phyloP scores from a whole-genome alignment of 805 yeast species.

The Saccharomyces kudriavzevii region DNA sequence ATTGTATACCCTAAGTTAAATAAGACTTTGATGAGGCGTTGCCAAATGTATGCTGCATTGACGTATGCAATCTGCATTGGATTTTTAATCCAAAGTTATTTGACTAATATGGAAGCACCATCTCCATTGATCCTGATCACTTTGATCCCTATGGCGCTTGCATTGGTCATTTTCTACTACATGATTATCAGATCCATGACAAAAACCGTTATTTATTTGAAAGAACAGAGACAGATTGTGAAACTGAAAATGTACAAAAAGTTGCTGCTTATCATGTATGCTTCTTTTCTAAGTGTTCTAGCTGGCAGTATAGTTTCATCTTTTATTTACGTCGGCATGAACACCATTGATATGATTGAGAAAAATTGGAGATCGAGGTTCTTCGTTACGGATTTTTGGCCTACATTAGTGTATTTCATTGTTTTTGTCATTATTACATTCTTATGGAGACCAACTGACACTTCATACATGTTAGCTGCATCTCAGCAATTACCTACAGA shows the following conservation, averaged over 20 bases:
- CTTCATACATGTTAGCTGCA: conserved; percentile 89
- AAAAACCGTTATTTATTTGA: conserved; percentile 62
- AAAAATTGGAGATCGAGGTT: conserved; percentile 88
- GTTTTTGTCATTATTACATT: conserved; percentile 79
- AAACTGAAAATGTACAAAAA: conserved; percentile 80
- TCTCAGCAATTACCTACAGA: conserved; percentile 87
- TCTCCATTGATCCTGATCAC: conserved; percentile 46
- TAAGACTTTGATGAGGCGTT: conserved; percentile 61
- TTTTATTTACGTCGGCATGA: conserved; percentile 63
- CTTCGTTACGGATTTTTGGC: conserved; percentile 90
- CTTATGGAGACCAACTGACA: conserved; percentile 96
- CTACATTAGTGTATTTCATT: conserved; percentile 74
- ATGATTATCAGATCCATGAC: conserved; percentile 66
- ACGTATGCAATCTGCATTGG: conserved; percentile 50
- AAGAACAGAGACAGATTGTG: conserved; percentile 82
- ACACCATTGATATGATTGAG: conserved; percentile 69
- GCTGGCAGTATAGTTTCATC: conserved; percentile 65
- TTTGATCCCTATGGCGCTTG: conserved; percentile 62
- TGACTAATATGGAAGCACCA: conserved; percentile 43
- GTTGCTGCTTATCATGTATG: conserved; percentile 65
- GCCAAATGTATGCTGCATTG: conserved; percentile 49
- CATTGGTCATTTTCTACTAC: conserved; percentile 66
- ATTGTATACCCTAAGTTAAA: conserved; percentile 84
- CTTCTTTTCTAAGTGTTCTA: conserved; percentile 60
- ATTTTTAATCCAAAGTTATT: conserved; percentile 47